phyloP scores from a whole-genome alignment of 805 yeast species.

The Barnettozyma salicaria region DNA sequence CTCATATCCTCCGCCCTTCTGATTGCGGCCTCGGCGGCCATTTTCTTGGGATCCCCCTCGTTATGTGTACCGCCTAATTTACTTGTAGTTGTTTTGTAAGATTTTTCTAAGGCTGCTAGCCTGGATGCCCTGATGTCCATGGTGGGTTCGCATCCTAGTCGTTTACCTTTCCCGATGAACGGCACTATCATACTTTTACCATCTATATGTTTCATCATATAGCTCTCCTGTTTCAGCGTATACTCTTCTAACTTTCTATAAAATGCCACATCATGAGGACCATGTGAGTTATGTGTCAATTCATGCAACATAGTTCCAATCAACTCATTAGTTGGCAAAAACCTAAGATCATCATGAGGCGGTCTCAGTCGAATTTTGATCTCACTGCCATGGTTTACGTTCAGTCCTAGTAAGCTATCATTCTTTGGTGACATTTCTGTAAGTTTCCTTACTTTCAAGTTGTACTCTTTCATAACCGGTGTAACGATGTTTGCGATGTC shows the following conservation, averaged over 20 bases:
- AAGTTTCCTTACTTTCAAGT: conserved; percentile 58
- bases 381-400: conserved; percentile 72
- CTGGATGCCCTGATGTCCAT: conserved; percentile 33
- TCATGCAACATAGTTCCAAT: conserved; percentile 88
- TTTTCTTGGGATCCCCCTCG: conserved; percentile 31
- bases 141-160: conserved; percentile 23
- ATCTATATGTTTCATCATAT: conserved; percentile 33
- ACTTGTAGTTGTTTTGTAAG: conserved; percentile 16
- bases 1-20: conserved; percentile 47
- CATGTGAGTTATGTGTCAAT: conserved; percentile 69
- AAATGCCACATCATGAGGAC: conserved; percentile 75
- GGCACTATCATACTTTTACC: conserved; percentile 6
- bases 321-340: conserved; percentile 58
- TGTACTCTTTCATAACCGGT: conserved; percentile 67
- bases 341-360: conserved; percentile 43
- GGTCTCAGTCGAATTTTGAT: conserved; percentile 67
- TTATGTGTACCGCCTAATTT: conserved; percentile 14
- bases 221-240: conserved; percentile 30
- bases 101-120: conserved; percentile 32
- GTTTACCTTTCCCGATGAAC: conserved; percentile 14
- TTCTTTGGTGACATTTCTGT: conserved; percentile 80
- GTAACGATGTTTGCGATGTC: conserved; percentile 66
- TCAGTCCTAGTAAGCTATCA: conserved; percentile 64
- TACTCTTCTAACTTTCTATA: conserved; percentile 60
- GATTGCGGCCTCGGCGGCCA: conserved; percentile 58